Evolutionary conservation across 176 grass and related monocot species (phyloP).

Genomic region (Zizania latifolia): DNA sequence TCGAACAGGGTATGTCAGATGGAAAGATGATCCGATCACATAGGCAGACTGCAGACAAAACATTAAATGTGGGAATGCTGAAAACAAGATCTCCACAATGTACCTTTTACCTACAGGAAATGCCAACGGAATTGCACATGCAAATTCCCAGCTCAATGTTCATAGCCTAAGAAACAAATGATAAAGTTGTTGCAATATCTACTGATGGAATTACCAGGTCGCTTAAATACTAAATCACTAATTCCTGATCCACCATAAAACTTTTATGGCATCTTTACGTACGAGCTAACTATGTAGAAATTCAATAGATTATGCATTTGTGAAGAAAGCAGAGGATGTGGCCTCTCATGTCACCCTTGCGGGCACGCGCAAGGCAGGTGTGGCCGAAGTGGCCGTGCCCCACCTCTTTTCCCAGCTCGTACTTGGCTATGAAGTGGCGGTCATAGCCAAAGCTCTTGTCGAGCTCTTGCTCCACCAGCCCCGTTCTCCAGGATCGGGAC

Average conservation of each 20-base stretch:
- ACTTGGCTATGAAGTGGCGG: slow-evolving; percentile 65
- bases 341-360: slow-evolving; percentile 75
- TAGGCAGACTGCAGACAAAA: slow-evolving; percentile 32
- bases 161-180: slow-evolving; percentile 22
- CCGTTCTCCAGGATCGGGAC: not conserved
- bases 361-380: slow-evolving; percentile 70
- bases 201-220: slow-evolving; percentile 17
- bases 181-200: slow-evolving; percentile 14
- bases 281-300: slow-evolving; percentile 2
- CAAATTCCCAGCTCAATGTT: slow-evolving; percentile 9
- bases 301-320: slow-evolving; percentile 6
- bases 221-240: slow-evolving; percentile 24
- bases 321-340: slow-evolving; percentile 41
- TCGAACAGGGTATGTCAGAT: slow-evolving; percentile 10
- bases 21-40: slow-evolving; percentile 31
- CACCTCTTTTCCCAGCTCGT: slow-evolving; percentile 88
- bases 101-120: slow-evolving; percentile 27
- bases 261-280: not conserved
- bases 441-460: slow-evolving; percentile 94
- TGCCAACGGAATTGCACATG: not conserved
- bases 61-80: slow-evolving; percentile 16
- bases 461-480: slow-evolving; percentile 21
- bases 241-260: slow-evolving; percentile 7
- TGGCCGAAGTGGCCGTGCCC: slow-evolving; percentile 89
- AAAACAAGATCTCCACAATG: slow-evolving; percentile 31